Evolutionary conservation across 805 yeast species (phyloP), one percentile per base, ranked within the genome.

Genomic region (Starmera amethionina): DNA sequence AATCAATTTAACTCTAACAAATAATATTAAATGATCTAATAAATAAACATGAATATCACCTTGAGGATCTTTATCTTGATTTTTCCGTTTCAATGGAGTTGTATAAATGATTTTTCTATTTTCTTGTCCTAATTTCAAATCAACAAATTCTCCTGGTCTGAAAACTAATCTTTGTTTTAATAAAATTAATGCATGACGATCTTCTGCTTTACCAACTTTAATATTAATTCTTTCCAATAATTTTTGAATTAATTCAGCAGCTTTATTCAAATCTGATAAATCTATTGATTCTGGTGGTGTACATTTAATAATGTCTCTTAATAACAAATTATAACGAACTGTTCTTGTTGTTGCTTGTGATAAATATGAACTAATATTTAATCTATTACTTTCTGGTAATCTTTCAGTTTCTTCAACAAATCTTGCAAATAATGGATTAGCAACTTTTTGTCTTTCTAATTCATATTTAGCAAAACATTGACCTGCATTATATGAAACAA

Each of bases 281-380:
- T 67, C 72, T 42, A 89, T 96, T 1, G 85, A 79, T 22, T 77
- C 83, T n/a, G 81, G 80, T 40, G 72, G 75, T 0, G 97, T 88
- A 46, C 78, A 75, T 58, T 93, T 90, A 47, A 86, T 67, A 30
- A 93, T 84, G 37, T 90, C 93, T 42, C 76, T 80, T 18, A 90
- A 68, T 42, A 93, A 68, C 38, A 93, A 65, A 47, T 95, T 96
- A 62, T 93, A 93, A 49, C 97, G 71, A 9, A 97, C 97, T 29
- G 96, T 88, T 58, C 98, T 75, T 13, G 96, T 88, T 2, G 95
- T 89, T 39, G 97, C 97, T 55, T 90, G 94, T 7, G 96, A 86
- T 47, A 93, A 70, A 54, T 88, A 93, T 0, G 97, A 93, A 22
- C 90, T 84, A 40, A 93, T 79, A 61, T 94, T 97, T 44, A 90